A percentile compares a stretch with the other conserved stretches of the same genome.
Conservation (phyloP, 1,284 basidiomycete species). For the Irpex rosettiformis region DNA sequence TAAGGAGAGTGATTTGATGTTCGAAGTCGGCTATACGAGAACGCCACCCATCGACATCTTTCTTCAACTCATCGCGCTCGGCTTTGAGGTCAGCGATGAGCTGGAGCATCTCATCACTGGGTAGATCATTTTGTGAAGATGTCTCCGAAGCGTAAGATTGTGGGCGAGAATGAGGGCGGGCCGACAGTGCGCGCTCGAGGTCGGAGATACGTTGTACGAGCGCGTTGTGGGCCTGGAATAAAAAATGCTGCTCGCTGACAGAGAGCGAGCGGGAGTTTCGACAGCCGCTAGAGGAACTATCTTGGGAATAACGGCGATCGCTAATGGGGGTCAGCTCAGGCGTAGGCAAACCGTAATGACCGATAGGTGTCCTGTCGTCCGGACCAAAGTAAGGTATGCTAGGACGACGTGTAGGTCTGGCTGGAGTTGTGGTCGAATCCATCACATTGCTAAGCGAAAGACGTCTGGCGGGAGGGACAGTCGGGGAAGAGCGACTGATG, state of each 20-base stretch:
- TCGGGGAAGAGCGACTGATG: slow-evolving; percentile 22
- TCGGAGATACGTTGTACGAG: slow-evolving; percentile 77
- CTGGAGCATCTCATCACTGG: slow-evolving; percentile 70
- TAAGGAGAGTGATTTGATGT: slow-evolving; percentile 52
- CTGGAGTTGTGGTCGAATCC: slow-evolving; percentile 9
- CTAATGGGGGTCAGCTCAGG: slow-evolving; percentile 69
- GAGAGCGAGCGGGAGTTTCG: slow-evolving; percentile 46
- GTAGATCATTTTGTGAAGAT: slow-evolving; percentile 26
- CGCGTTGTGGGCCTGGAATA: slow-evolving; percentile 75
- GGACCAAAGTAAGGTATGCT: slow-evolving; percentile 73
- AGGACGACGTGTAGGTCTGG: slow-evolving; percentile 39
- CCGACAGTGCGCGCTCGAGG: slow-evolving; percentile 64
- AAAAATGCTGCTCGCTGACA: slow-evolving; percentile 74
- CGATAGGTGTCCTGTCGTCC: slow-evolving; percentile 34
- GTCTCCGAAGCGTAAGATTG: slow-evolving; percentile 48
- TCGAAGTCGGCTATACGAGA: slow-evolving; percentile 66
- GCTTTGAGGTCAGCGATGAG: slow-evolving; percentile 72
- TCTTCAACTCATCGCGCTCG: slow-evolving; percentile 75
- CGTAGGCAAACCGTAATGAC: slow-evolving; percentile 53
- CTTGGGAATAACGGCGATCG: slow-evolving; percentile 23
- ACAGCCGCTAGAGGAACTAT: slow-evolving; percentile 29
- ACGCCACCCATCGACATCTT: slow-evolving; percentile 75
- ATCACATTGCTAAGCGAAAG: slow-evolving; percentile 21
- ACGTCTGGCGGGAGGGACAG: slow-evolving; percentile 21
- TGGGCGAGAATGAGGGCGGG: slow-evolving; percentile 49